A percentile compares a stretch with the other conserved stretches of the same genome.
Conservation (phyloP, 208 protist genomes). For the Acanthamoeba divionensis region DNA sequence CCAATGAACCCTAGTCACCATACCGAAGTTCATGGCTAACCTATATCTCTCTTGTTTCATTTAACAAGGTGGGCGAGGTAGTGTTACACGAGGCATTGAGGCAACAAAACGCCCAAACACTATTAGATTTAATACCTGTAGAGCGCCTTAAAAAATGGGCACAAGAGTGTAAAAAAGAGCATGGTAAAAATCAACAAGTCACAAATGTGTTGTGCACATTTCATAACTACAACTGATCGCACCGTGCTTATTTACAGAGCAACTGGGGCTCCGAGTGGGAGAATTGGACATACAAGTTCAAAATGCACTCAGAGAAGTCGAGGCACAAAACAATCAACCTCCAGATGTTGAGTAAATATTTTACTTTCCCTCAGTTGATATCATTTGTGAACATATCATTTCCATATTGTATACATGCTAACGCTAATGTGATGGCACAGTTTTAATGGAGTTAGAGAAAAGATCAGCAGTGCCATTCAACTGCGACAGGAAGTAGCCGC, state of each 20-base stretch:
- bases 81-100: not conserved
- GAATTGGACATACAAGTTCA: not conserved
- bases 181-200: not conserved
- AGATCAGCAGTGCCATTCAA: not conserved
- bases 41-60: not conserved
- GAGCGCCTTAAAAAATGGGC: not conserved
- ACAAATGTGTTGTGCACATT: too few species aligned
- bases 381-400: too few species aligned
- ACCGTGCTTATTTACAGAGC: not conserved
- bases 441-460: not conserved
- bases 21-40: not conserved
- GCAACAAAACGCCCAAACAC: not conserved
- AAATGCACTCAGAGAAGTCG: not conserved
- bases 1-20: not conserved
- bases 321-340: not conserved
- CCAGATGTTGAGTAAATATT: too few species aligned
- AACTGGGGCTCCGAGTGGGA: not conserved
- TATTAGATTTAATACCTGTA: not conserved
- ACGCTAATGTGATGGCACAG: not conserved
- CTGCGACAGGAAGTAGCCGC: slow-evolving; percentile 3
- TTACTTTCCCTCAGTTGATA: too few species aligned
- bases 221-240: too few species aligned
- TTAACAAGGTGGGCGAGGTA: not conserved
- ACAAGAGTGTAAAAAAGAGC: not conserved
- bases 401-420: too few species aligned